Evolutionary conservation across 1,139 yeast genomes (phyloP).

Genomic region (Pichia sp.): DNA sequence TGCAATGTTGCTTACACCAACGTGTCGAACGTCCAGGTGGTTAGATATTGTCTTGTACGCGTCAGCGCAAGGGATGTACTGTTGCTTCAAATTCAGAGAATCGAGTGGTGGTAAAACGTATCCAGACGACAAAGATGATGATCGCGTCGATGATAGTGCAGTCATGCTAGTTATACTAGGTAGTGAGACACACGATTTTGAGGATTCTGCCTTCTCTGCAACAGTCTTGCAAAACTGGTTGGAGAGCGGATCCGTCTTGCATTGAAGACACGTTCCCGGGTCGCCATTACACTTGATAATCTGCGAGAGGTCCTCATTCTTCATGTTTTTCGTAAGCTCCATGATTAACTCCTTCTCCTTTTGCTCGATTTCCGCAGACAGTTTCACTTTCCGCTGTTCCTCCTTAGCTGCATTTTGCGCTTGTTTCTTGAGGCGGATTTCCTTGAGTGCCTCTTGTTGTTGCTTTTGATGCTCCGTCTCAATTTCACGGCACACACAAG

Average conservation of each 20-base stretch:
- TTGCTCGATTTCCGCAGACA: conserved; percentile 20
- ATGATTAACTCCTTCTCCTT: conserved; percentile 16
- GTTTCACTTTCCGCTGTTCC: not conserved
- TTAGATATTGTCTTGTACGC: conserved; percentile 81
- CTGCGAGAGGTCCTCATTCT: conserved; percentile 18
- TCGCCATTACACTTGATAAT: conserved; percentile 67
- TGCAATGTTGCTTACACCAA: conserved; percentile 67
- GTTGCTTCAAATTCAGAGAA: too few relatives aligned
- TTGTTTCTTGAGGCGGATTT: conserved; percentile 4
- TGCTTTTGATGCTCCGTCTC: conserved; percentile 32
- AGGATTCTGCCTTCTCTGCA: conserved; percentile 39
- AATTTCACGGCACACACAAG: conserved; percentile 87
- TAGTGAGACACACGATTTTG: too few relatives aligned
- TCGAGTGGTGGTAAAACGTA: too few relatives aligned
- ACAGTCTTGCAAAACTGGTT: conserved; percentile 82
- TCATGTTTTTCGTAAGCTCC: conserved; percentile 14
- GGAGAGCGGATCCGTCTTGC: conserved; percentile 84
- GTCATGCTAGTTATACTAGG: not conserved
- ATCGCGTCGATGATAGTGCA: too few relatives aligned
- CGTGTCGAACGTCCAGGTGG: conserved; percentile 66
- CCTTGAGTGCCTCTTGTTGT: not conserved
- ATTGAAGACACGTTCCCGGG: conserved; percentile 82
- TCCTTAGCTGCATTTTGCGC: conserved; percentile 1
- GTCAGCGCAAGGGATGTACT: conserved; percentile 81
- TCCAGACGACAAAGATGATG: too few relatives aligned